Evolutionary conservation across 2,329 filamentous ascomycete species (phyloP).

Genomic region (Neocucurbitaria cava): DNA sequence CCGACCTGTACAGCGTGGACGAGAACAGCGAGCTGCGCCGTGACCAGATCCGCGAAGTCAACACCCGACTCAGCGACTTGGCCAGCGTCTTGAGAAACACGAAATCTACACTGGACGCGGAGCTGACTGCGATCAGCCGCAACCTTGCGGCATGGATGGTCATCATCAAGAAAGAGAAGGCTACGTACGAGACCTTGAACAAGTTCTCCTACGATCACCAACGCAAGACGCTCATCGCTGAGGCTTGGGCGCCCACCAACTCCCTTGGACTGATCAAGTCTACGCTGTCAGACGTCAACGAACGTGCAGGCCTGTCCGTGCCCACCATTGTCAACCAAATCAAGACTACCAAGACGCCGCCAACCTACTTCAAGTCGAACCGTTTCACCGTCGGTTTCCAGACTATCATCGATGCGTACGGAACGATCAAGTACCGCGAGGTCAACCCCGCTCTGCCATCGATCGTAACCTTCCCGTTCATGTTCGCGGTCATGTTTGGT

Average conservation of each 20-base stretch:
- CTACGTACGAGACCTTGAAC: constrained; percentile 94
- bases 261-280: constrained; percentile 88
- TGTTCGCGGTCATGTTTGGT: constrained; percentile 99
- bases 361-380: constrained; percentile 97
- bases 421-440: constrained; percentile 95
- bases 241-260: constrained; percentile 96
- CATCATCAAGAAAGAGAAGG: constrained; percentile 97
- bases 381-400: constrained; percentile 98
- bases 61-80: constrained; percentile 88
- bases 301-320: constrained; percentile 92
- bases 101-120: constrained; percentile 89
- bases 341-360: constrained; percentile 94
- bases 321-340: constrained; percentile 99
- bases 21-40: constrained; percentile 95
- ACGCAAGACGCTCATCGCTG: constrained; percentile 93
- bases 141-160: constrained; percentile 97
- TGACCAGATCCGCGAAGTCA: constrained; percentile 97
- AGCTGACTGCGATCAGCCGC: constrained; percentile 91
- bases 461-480: constrained; percentile 97
- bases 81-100: constrained; percentile 94
- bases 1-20: constrained; percentile 94
- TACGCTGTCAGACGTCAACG: constrained; percentile 95
- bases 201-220: constrained; percentile 96
- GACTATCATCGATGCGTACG: constrained; percentile 98
- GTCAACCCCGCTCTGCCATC: constrained; percentile 96